Evolutionary conservation across 2,329 filamentous ascomycete species (phyloP), one percentile per base, ranked within the genome.

Genomic region (Thermothelomyces thermophilus): DNA sequence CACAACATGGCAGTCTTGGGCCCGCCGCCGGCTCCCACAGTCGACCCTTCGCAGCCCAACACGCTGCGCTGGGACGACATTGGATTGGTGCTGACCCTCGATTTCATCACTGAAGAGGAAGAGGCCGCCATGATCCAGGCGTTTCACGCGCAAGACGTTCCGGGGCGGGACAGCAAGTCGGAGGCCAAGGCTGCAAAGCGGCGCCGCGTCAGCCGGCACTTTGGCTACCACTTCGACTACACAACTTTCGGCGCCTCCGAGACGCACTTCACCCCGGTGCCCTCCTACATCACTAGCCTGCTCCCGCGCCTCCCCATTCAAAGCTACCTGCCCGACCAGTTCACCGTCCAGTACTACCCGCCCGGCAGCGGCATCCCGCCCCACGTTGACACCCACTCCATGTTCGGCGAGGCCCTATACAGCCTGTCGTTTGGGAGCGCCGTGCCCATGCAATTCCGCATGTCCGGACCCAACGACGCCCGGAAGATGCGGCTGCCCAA

Each of bases 301-400:
- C 51, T 60, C 17, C 52, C 3, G 72, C 76, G 0, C 63, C 60
- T 2, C 1, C 60, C 59, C 5, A 63, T 67, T 0, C 74, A 76
- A 50, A 55, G 55, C 1, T 67, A 49, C 17, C 43, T 55, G 2
- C 60, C 60, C 7, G 60, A 62, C 44, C 79, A 82, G 59, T 76
- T 82, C 56, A 81, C 77, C 55, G 64, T 80, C 14, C 78, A 82
- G 63, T 73, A 80, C 60, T 82, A 82, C 58, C 74, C 79, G 0
- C 78, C 78, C 0, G 79, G 79, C 5, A 68, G 73, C 0, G 79
- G 79, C 1, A 82, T 82, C 56, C 79, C 79, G 9, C 79, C 79
- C 0, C 79, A 82, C 57, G 77, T 77, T 46, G 79, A 82, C 63
- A 79, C 78, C 3, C 79, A 81, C 62, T 68, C 65, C 43, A 64